A percentile compares a stretch with the other conserved stretches of the same genome.
phyloP scores from a whole-genome alignment of 106 monocot genomes.

The Narthecium ossifragum region DNA sequence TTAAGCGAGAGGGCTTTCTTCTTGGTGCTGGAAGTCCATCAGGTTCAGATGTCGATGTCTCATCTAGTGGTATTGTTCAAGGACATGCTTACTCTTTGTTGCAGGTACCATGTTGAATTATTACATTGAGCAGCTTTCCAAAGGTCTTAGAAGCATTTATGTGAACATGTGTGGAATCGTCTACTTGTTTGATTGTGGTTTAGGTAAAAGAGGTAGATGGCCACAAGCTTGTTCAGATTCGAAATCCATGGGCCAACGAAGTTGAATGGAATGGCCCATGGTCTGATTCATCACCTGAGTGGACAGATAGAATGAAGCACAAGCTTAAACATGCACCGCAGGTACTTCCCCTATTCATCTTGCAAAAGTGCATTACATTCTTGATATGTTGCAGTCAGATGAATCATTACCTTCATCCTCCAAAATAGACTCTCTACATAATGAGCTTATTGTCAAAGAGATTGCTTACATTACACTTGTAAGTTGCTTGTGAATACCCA shows the following conservation, averaged over 20 bases:
- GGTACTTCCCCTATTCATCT: constrained; percentile 29
- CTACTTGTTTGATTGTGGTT: constrained; percentile 1
- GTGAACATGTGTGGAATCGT: background rate
- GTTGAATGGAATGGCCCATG: constrained; percentile 99
- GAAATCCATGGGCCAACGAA: constrained; percentile 99
- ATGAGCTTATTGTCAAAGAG: too few relatives aligned
- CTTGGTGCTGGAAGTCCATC: constrained; percentile 98
- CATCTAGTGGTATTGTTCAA: constrained; percentile 96
- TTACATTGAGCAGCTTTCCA: too few relatives aligned
- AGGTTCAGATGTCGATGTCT: constrained; percentile 90
- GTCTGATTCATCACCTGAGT: constrained; percentile 94
- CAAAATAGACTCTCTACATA: too few relatives aligned
- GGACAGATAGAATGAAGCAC: constrained; percentile 97
- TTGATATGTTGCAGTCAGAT: too few relatives aligned
- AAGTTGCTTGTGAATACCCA: too few relatives aligned
- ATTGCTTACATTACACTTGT: too few relatives aligned
- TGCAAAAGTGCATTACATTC: too few relatives aligned
- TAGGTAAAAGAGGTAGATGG: constrained; percentile 96
- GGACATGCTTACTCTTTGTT: constrained; percentile 97
- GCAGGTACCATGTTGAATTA: constrained; percentile 44
- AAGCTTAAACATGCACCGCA: constrained; percentile 90
- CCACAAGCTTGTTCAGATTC: constrained; percentile 92
- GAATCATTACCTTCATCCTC: too few relatives aligned
- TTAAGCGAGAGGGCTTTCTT: constrained; percentile 90
- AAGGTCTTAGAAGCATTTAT: too few relatives aligned